Evolutionary conservation across 495 filamentous ascomycete species (phyloP).

Genomic region (Xylaria curta): DNA sequence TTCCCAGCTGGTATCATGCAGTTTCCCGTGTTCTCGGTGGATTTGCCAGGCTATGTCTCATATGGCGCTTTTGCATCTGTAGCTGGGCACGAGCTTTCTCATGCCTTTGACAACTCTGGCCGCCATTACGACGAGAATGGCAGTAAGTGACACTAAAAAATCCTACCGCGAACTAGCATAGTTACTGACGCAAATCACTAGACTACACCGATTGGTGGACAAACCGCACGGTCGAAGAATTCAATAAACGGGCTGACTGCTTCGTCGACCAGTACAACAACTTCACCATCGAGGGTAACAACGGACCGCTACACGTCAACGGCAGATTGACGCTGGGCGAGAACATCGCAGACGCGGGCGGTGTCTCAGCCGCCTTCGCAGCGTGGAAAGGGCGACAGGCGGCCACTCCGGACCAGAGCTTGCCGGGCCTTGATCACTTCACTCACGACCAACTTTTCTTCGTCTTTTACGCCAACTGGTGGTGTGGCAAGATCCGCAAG

Average conservation of each 20-base stretch:
- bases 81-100: slow-evolving; percentile 75
- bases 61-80: slow-evolving; percentile 77
- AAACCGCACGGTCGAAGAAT: slow-evolving; percentile 65
- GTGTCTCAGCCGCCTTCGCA: slow-evolving; percentile 67
- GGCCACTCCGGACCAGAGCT: slow-evolving; percentile 57
- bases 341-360: slow-evolving; percentile 80
- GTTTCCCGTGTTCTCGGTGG: slow-evolving; percentile 67
- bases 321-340: slow-evolving; percentile 72
- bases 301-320: slow-evolving; percentile 68
- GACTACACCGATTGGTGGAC: slow-evolving; percentile 75
- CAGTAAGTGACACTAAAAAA: slow-evolving; percentile 31
- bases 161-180: not conserved
- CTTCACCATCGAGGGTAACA: slow-evolving; percentile 62
- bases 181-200: slow-evolving; percentile 11
- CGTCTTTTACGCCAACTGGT: slow-evolving; percentile 68
- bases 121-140: slow-evolving; percentile 71
- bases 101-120: slow-evolving; percentile 75
- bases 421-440: slow-evolving; percentile 71
- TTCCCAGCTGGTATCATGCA: slow-evolving; percentile 80
- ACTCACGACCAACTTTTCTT: slow-evolving; percentile 78
- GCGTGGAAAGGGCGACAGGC: slow-evolving; percentile 67
- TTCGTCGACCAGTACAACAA: slow-evolving; percentile 74
- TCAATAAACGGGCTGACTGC: slow-evolving; percentile 69
- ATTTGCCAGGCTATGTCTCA: slow-evolving; percentile 67
- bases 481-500: slow-evolving; percentile 69